Conservation (phyloP, 768 basidiomycete species). For the Strobilomyces dryophilus region DNA sequence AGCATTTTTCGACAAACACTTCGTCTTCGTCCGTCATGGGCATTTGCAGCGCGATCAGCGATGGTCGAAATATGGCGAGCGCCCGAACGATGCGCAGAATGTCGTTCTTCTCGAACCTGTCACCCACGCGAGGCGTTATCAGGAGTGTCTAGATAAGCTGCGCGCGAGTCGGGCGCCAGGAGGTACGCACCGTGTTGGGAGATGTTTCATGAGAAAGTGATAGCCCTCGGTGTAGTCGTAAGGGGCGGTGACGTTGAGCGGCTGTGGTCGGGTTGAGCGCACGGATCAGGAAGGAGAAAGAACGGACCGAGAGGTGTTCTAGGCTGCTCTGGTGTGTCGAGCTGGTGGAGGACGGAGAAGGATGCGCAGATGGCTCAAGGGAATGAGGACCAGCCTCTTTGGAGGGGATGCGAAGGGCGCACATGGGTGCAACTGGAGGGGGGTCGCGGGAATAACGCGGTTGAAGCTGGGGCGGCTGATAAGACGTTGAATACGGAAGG, state of each 20-base stretch:
- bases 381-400: constrained; percentile 27
- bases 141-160: constrained; percentile 32
- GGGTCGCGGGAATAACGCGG: constrained; percentile 51
- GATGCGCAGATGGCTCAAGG: constrained; percentile 29
- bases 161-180: constrained; percentile 36
- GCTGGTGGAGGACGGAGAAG: constrained; percentile 41
- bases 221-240: constrained; percentile 97
- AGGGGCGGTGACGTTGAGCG: constrained; percentile 59
- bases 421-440: constrained; percentile 38
- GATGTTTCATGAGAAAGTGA: constrained; percentile 93
- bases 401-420: constrained; percentile 27
- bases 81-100: constrained; percentile 92
- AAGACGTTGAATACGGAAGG: constrained; percentile 32
- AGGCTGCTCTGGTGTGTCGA: constrained; percentile 37
- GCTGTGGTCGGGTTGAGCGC: constrained; percentile 57
- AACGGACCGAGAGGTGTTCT: constrained; percentile 31
- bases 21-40: constrained; percentile 95
- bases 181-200: constrained; percentile 71
- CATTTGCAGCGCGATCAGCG: constrained; percentile 97
- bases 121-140: constrained; percentile 33
- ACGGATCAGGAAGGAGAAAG: constrained; percentile 25
- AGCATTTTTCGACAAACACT: constrained; percentile 92
- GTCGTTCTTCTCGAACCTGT: constrained; percentile 94
- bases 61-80: constrained; percentile 93
- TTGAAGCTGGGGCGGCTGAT: constrained; percentile 19